A percentile compares a stretch with the other conserved stretches of the same genome.
These are phyloP conservation scores for Podila horticola DNA, from an alignment of 192 early-diverging fungal species.

Conservation along the genomic window DNA sequence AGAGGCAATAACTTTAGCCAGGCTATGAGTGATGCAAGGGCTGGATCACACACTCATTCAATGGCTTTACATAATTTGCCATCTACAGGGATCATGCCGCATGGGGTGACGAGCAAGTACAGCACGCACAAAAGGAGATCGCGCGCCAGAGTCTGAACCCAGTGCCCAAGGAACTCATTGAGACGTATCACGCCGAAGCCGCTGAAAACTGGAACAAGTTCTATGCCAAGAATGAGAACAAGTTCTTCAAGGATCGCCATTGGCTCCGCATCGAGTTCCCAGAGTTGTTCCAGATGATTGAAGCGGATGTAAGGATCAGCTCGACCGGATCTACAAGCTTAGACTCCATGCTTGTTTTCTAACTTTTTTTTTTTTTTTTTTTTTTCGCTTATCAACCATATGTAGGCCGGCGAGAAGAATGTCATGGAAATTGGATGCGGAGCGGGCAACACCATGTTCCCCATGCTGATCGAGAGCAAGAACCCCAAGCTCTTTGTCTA, in stretches of 20 bases:
- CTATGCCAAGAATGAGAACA: conserved; percentile 85
- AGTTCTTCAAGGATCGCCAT: conserved; percentile 97
- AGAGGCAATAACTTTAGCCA: neutral
- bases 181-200: conserved; percentile 59
- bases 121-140: conserved; percentile 80
- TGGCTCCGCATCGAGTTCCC: conserved; percentile 96
- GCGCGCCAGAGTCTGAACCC: conserved; percentile 74
- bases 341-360: conserved; percentile 29
- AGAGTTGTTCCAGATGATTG: conserved; percentile 74
- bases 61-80: neutral
- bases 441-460: conserved; percentile 96
- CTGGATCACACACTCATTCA: neutral
- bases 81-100: conserved; percentile 90
- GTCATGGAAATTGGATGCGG: conserved; percentile 98
- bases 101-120: conserved; percentile 86
- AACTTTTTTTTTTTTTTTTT: neutral
- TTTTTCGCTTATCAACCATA: neutral
- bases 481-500: conserved; percentile 89
- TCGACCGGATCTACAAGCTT: neutral
- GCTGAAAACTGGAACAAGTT: conserved; percentile 82
- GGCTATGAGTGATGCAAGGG: neutral
- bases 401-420: conserved; percentile 61
- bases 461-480: conserved; percentile 78
- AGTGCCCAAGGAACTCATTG: conserved; percentile 68
- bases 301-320: conserved; percentile 44